These are phyloP conservation scores for Rhododendron kiyosumense DNA, from an alignment of 148 eudicot genomes.

Conservation along the genomic window DNA sequence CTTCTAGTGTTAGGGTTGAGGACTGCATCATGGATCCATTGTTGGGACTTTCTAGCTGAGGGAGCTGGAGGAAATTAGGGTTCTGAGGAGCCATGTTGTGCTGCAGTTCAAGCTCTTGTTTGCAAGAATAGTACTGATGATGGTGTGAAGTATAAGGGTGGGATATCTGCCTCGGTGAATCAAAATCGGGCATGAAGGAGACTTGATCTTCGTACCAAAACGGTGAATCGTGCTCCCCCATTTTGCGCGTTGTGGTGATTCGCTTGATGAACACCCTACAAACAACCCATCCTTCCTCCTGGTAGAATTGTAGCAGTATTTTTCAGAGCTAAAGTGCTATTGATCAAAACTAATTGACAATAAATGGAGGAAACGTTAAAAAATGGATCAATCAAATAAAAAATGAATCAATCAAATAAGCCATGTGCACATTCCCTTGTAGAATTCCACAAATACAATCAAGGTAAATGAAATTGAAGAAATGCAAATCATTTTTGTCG, in stretches of 20 bases:
- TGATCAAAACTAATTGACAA: too few species aligned
- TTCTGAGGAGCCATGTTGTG: slow-evolving; percentile 43
- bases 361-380: too few species aligned
- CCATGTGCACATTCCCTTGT: too few species aligned
- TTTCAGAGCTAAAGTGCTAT: not conserved
- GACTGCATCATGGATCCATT: slow-evolving; percentile 17
- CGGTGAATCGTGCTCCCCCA: slow-evolving; percentile 44
- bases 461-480: not conserved
- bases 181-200: slow-evolving; percentile 60
- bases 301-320: slow-evolving; percentile 3
- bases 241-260: slow-evolving; percentile 44
- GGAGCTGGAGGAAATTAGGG: slow-evolving; percentile 50
- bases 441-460: not conserved
- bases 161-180: slow-evolving; percentile 44
- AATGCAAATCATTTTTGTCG: not conserved
- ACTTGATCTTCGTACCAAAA: slow-evolving; percentile 78
- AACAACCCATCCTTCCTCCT: slow-evolving; percentile 98
- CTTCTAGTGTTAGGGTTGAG: slow-evolving; percentile 24
- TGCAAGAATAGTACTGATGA: slow-evolving; percentile 36
- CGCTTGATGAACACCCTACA: slow-evolving; percentile 83
- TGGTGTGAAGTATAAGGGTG: slow-evolving; percentile 39
- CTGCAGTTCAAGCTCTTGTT: slow-evolving; percentile 54
- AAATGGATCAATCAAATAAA: too few species aligned
- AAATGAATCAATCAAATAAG: too few species aligned
- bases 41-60: slow-evolving; percentile 64